These are phyloP conservation scores for Imleria badia DNA, from an alignment of 768 basidiomycete species.

Conservation along the genomic window DNA sequence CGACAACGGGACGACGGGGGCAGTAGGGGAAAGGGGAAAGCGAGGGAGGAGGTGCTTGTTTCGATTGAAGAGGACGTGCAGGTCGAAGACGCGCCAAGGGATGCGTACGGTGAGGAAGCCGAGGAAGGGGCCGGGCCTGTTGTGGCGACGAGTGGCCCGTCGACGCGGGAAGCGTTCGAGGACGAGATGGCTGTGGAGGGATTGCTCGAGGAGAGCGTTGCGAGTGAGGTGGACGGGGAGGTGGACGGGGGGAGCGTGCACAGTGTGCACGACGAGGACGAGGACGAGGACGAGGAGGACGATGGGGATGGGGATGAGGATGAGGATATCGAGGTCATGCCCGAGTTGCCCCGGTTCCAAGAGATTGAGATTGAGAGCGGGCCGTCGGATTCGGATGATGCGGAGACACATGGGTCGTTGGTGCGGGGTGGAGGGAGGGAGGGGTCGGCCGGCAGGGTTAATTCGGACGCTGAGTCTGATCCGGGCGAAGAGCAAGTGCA, in stretches of 20 bases:
- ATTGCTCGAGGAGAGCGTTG: constrained; percentile 13
- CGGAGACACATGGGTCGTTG: constrained; percentile 25
- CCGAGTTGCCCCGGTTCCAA: constrained; percentile 10
- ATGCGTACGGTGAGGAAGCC: neutral
- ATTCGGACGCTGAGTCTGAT: neutral
- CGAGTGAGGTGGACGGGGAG: neutral
- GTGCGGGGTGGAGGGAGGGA: neutral
- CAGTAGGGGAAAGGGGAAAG: constrained; percentile 7
- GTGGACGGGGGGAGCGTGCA: neutral
- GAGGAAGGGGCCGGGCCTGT: neutral
- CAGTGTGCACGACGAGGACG: neutral
- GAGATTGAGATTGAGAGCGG: constrained; percentile 3
- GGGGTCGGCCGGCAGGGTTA: neutral
- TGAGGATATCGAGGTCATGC: neutral
- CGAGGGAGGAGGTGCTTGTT: neutral
- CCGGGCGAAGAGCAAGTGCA: neutral
- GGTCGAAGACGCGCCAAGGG: neutral
- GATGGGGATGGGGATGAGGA: neutral
- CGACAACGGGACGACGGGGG: neutral
- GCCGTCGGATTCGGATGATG: constrained; percentile 31
- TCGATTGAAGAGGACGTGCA: constrained; percentile 9
- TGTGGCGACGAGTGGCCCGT: neutral
- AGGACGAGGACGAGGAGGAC: neutral
- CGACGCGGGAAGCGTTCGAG: constrained; percentile 7
- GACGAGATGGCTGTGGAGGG: constrained; percentile 27